Evolutionary conservation across 1,284 basidiomycete genomes (phyloP), one percentile per base, ranked within the genome.

Genomic region (Ganoderma lingzhi): DNA sequence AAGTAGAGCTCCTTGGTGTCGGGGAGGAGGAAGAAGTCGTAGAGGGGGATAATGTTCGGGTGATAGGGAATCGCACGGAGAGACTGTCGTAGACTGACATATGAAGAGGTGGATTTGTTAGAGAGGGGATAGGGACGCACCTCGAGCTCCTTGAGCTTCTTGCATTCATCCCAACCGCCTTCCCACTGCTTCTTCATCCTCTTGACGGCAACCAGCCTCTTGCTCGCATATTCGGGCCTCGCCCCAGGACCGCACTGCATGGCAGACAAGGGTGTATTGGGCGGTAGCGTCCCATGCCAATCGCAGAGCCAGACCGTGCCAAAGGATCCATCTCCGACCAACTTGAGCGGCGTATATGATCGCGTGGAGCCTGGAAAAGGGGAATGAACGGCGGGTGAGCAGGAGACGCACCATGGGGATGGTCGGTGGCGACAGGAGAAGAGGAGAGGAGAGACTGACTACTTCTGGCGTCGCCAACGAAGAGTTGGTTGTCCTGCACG

Each of bases 291-390:
- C 78, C 96, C 96, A 86, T 98, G 96, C 97, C 97, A 99, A 87
- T 99, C 98, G 80, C 97, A 99, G 74, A 99, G 88, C 91, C 95
- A 97, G 71, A 99, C 97, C 9, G 96, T 99, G 69, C 97, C 97
- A 79, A 99, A 98, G 6, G 96, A 97, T 67, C 96, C 96, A 81
- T 98, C 96, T 63, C 96, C 96, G 80, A 98, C 89, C 73, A 93
- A 92, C 84, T 97, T 97, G 84, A 97, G 88, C 66, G 90, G 85
- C 17, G 83, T 84, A 72, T 83, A 85, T 44, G 82, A 79, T 66
- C 84, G 81, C 63, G 77, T 76, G n/a, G 82, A 84, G 62, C 76
- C 83, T 84, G 66, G 23, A 65, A 63, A 42, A 55, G 42, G 69
- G 68, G 69, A 66, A 68, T 37, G 55, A 69, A 2, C 45, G 56